phyloP scores from a whole-genome alignment of 192 early-diverging fungal species.

The Entomortierella beljakovae region DNA sequence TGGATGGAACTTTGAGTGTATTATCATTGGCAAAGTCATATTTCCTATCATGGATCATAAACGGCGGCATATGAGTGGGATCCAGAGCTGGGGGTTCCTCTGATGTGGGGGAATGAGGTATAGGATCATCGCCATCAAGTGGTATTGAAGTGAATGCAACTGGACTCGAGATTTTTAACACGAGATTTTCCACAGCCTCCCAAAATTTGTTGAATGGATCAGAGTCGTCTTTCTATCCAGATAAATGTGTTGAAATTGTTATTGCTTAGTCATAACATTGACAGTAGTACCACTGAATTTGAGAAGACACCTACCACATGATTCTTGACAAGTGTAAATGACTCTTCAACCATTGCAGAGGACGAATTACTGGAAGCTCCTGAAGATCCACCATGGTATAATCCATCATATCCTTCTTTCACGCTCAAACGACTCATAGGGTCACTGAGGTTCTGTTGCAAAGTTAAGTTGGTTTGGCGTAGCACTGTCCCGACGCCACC shows the following conservation, averaged over 20 bases:
- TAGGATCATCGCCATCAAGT: slow-evolving; percentile 56
- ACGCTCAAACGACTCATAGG: background rate
- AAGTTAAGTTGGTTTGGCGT: slow-evolving; percentile 3
- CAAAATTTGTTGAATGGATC: slow-evolving; percentile 90
- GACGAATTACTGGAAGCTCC: slow-evolving; percentile 40
- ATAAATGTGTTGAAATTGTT: background rate
- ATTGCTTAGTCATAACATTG: background rate
- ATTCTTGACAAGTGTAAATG: slow-evolving; percentile 41
- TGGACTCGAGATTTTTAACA: slow-evolving; percentile 77
- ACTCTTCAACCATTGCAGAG: slow-evolving; percentile 48
- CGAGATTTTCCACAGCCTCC: slow-evolving; percentile 78
- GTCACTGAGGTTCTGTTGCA: slow-evolving; percentile 1
- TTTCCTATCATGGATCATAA: background rate
- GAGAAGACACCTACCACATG: slow-evolving; percentile 18
- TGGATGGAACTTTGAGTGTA: background rate
- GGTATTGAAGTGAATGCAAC: slow-evolving; percentile 73
- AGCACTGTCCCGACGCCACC: slow-evolving; percentile 13
- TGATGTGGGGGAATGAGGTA: slow-evolving; percentile 14
- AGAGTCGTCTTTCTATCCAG: slow-evolving; percentile 66
- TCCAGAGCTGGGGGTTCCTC: slow-evolving; percentile 18
- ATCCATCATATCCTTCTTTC: slow-evolving; percentile 7
- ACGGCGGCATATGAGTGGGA: slow-evolving; percentile 4
- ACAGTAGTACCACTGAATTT: background rate
- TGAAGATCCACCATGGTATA: slow-evolving; percentile 14
- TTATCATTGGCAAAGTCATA: background rate